Evolutionary conservation across 2,329 filamentous ascomycete genomes (phyloP), one percentile per base, ranked within the genome.

Genomic region (Diaporthe helianthi): DNA sequence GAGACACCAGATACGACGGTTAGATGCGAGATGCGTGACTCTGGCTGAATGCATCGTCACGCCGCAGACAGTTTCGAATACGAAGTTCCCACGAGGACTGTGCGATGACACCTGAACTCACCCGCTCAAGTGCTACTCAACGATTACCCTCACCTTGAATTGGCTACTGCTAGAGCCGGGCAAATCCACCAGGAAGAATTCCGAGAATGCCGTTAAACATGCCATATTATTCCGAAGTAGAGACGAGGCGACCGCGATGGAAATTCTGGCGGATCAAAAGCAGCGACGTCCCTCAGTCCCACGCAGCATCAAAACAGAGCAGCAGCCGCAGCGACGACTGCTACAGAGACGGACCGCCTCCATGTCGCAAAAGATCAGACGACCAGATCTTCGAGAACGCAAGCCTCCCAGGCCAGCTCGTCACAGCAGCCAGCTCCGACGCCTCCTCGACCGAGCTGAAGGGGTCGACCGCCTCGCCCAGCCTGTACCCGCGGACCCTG

Each of bases 401-500:
- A 9, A 63, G 44, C 29, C 13, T 63, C 2, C 41, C 58, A 2
- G 58, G 58, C 4, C 41, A 49, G 8, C 6, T 63, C 2, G 13
- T 33, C 12, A 31, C 41, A 0, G 17, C 36, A 15, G 4, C 36
- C 4, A 46, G 41, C 58, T 47, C 58, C 0, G 58, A 63, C n/a
- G 58, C 44, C 13, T 63, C 44, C 7, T n/a, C n/a, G n/a, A 63
- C 29, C 58, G 58, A 63, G 29, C 58, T 15, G n/a, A 49, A 49
- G 58, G 58, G 36, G 13, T 49, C 58, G n/a, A 49, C 22, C 24
- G n/a, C 44, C 17, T 49, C 58, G 8, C 44, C 58, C 7, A 47
- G 41, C 58, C 58, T 49, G 9, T 19, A 61, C 58, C 41, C 58
- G 15, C 44, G 58, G 1, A 19, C 58, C 10, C 41, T 36, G 29